Evolutionary conservation across 805 yeast species (phyloP), one percentile per base, ranked within the genome.

Genomic region (Saccharomycopsis malanga): DNA sequence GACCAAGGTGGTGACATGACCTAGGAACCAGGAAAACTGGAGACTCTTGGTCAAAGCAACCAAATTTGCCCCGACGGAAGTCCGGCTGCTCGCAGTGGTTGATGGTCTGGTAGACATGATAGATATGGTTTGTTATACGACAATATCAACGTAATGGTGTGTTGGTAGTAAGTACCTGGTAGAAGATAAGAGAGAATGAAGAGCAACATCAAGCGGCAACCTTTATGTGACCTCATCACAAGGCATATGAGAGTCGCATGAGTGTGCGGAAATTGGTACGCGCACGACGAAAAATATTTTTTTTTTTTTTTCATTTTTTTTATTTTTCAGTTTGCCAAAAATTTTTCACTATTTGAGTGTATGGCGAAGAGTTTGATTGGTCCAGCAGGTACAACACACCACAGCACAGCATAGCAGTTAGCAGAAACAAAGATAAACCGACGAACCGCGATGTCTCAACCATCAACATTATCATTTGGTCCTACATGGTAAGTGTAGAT

Each of bases 1-100:
- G 9, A 64, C 23, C 18, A 78, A 61, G 3, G 77, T 77, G 40
- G 66, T 53, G n/a, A 67, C 61, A 55, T 80, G 84, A 39, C 83
- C 82, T 10, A 61, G 57, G 61, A 85, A 85, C 96, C 95, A 88
- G 4, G 77, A 79, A 56, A 84, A 83, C 63, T 86, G 89, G 48
- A 76, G 61, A 14, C 80, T 70, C 63, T 44, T 48, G 7, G 52
- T 35, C 15, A 48, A 24, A 10, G 48, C 52, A 20, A 44, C 5
- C 39, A 48, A 48, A 14, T 44, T 48, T 1, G 44, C 39, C 30
- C 34, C 37, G 20, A 43, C 34, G 4, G 50, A 32, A 32, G 5
- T 14, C 6, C 18, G 36, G 36, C 6, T n/a, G 9, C 17, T 7
- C 6, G 36, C 17, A n/a, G 36, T 12, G 15, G 36, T n/a, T 15